Evolutionary conservation across 306 rosid genomes (phyloP).

Genomic region (Betula pendula): DNA sequence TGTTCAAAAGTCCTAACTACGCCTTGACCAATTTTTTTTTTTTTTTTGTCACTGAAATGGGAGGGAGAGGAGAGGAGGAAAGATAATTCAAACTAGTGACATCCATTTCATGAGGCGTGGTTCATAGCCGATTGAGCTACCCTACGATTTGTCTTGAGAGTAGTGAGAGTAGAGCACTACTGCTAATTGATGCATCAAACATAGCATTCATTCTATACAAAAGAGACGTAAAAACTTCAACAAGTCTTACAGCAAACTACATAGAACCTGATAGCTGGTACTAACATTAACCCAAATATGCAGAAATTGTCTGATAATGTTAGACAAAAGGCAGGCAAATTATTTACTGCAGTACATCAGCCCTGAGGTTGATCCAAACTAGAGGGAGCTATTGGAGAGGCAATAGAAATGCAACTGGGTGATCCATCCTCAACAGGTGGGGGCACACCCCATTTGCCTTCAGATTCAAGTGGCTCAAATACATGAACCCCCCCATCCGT

Average conservation of each 20-base stretch:
- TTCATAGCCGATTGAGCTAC: too few relatives aligned
- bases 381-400: constrained; percentile 44
- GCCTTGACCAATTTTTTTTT: too few relatives aligned
- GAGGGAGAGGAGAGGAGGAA: too few relatives aligned
- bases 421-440: constrained; percentile 64
- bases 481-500: constrained; percentile 61
- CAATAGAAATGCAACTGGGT: constrained; percentile 41
- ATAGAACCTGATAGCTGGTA: not conserved
- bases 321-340: not conserved
- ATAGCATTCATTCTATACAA: not conserved
- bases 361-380: constrained; percentile 54
- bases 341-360: constrained; percentile 18
- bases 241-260: not conserved
- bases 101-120: too few relatives aligned
- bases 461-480: constrained; percentile 64
- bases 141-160: too few relatives aligned
- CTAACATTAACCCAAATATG: not conserved
- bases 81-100: too few relatives aligned
- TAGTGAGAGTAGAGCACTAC: not conserved
- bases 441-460: constrained; percentile 64
- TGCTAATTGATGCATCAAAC: not conserved
- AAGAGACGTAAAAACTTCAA: not conserved
- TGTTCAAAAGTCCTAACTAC: not conserved
- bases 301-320: not conserved
- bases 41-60: too few relatives aligned